Conservation (phyloP, 2,329 filamentous ascomycete species). For the Aspergillus quadricinctus region DNA sequence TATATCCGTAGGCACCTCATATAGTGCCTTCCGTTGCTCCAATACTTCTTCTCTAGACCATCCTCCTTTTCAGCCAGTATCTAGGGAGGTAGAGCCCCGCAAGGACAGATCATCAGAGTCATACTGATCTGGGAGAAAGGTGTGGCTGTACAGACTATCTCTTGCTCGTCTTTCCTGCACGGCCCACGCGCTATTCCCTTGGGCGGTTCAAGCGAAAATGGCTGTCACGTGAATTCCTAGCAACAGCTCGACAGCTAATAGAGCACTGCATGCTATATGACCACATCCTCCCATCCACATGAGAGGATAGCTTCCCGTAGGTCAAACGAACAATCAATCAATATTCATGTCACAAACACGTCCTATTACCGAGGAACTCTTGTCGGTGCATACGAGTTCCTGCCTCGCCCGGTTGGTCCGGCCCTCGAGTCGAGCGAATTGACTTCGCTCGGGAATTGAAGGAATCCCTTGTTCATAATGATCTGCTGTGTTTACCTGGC, state of each 20-base stretch:
- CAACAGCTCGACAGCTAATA: not conserved
- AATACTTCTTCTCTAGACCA: not conserved
- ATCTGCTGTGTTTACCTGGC: not conserved
- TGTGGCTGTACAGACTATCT: not conserved
- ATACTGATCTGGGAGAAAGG: not conserved
- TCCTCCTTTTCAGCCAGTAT: not conserved
- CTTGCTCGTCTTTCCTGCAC: constrained; percentile 10
- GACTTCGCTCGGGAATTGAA: not conserved
- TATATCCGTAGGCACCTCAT: not conserved
- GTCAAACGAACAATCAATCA: not conserved
- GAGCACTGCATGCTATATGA: not conserved
- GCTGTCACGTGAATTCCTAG: constrained; percentile 7
- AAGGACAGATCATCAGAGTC: not conserved
- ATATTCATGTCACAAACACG: not conserved
- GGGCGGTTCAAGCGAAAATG: constrained; percentile 12
- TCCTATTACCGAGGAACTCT: not conserved
- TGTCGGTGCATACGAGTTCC: not conserved
- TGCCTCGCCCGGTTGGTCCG: not conserved
- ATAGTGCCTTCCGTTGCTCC: not conserved
- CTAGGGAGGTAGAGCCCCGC: too few relatives aligned
- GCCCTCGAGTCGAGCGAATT: not conserved
- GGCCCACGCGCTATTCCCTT: constrained; percentile 10
- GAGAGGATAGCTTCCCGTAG: not conserved
- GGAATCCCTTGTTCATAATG: not conserved
- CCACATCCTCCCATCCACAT: not conserved